Percentiles rank a stretch among this genome's conserved stretches.
These are phyloP conservation scores for Apiotrichum laibachii DNA, from an alignment of 1,284 basidiomycete species.

Conservation along the genomic window DNA sequence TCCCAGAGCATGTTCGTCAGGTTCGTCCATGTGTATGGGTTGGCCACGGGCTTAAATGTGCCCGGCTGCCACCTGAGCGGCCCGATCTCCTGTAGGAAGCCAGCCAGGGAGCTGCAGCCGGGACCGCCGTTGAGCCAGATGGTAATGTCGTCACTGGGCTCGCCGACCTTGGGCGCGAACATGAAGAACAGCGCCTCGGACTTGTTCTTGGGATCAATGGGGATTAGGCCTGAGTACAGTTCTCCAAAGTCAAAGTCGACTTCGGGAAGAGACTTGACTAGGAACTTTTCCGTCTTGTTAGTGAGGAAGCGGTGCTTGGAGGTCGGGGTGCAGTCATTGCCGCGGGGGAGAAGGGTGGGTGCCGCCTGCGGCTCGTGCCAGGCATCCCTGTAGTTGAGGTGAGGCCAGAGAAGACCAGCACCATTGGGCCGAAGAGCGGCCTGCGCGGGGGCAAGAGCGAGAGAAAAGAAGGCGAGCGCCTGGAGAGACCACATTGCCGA, in stretches of 20 bases:
- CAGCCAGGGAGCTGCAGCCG: slow-evolving; percentile 69
- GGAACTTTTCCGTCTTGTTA: slow-evolving; percentile 1
- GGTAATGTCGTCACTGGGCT: slow-evolving; percentile 30
- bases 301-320: no score
- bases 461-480: no score
- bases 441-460: no score
- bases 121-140: slow-evolving; percentile 30
- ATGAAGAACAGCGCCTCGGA: slow-evolving; percentile 21
- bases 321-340: no score
- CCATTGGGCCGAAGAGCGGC: no score
- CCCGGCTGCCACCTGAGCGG: slow-evolving; percentile 67
- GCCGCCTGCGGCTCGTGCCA: no score
- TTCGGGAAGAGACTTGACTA: slow-evolving; percentile 22
- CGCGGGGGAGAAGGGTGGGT: no score
- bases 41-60: slow-evolving; percentile 62
- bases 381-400: no score
- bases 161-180: slow-evolving; percentile 23
- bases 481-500: no score
- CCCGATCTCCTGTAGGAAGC: slow-evolving; percentile 77
- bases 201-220: slow-evolving; percentile 12
- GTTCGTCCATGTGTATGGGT: slow-evolving; percentile 76
- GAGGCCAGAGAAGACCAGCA: no score
- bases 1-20: slow-evolving; percentile 50
- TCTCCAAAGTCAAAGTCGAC: slow-evolving; percentile 27
- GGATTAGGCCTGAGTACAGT: slow-evolving; percentile 27